Evolutionary conservation across 192 early-diverging fungal genomes (phyloP), one percentile per base, ranked within the genome.

Genomic region (Umbelopsis sp.): DNA sequence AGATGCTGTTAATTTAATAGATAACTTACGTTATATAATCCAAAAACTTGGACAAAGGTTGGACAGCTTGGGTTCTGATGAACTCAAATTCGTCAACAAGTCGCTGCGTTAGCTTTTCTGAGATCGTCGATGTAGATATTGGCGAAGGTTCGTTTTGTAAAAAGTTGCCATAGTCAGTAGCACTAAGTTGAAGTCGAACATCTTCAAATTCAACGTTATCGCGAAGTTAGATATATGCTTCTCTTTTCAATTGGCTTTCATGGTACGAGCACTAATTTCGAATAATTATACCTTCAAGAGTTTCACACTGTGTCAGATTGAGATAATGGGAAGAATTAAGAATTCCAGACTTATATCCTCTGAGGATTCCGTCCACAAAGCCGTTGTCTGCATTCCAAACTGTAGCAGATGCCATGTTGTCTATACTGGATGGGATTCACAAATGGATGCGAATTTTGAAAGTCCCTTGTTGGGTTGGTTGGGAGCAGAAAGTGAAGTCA

Each of bases 281-380:
- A 70, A 8, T 50, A n/a, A 24, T 1, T 12, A 17, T 20, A 94
- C 92, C 93, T 75, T 98, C 98, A 51, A 99, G 88, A 20, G 94
- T 97, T 81, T 98, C 97, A 87, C 98, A 98, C 77, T 98, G 98
- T 20, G 95, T 92, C 69, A 99, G 82, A 88, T 98, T 99, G 54
- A 92, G 81, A 85, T 99, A 99, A 67, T 95, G 89, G 43, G 84
- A 83, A 43, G 82, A 77, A 34, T 84, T 92, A 65, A 98, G 84
- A 70, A 99, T 89, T 36, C 92, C 95, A 69, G 89, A 86, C 73
- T 93, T 92, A 88, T 93, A 98, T 20, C 98, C 98, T 68, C 98
- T 91, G 54, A 98, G 89, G 62, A 99, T 91, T 38, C 90, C 98
- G 81, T 99, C 97, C 24, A 98, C 83, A 78, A 90, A 99, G 26